Conservation (phyloP, 495 filamentous ascomycete species). For the Xylaria cubensis region DNA sequence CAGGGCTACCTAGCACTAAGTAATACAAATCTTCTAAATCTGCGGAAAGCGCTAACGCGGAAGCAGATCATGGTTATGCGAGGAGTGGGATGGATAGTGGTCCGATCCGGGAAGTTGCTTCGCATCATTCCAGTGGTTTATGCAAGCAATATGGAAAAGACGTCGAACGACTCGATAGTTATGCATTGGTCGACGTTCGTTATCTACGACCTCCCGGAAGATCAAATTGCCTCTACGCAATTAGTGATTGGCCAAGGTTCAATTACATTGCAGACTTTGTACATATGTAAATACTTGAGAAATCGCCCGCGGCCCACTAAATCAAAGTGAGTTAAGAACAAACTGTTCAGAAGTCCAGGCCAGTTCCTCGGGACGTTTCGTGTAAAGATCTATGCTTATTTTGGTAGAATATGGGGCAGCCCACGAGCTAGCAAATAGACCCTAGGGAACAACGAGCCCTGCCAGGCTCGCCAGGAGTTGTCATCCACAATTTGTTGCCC, state of each 20-base stretch:
- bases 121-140: background rate
- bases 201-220: background rate
- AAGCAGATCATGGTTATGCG: slow-evolving; percentile 4
- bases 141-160: background rate
- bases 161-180: background rate
- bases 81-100: background rate
- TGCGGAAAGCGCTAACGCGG: background rate
- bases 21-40: background rate
- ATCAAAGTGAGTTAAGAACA: no score
- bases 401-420: no score
- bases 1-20: background rate
- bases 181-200: background rate
- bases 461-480: background rate
- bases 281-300: no score
- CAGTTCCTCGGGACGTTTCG: no score
- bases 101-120: background rate
- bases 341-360: no score
- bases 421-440: no score
- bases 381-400: no score
- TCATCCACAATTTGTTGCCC: background rate
- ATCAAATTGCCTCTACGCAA: no score
- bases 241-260: no score
- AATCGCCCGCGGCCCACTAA: no score
- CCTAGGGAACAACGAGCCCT: background rate
- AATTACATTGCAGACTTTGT: no score